These are phyloP conservation scores for Sphaerosporella brunnea DNA, from an alignment of 495 filamentous ascomycete genomes.

Conservation along the genomic window DNA sequence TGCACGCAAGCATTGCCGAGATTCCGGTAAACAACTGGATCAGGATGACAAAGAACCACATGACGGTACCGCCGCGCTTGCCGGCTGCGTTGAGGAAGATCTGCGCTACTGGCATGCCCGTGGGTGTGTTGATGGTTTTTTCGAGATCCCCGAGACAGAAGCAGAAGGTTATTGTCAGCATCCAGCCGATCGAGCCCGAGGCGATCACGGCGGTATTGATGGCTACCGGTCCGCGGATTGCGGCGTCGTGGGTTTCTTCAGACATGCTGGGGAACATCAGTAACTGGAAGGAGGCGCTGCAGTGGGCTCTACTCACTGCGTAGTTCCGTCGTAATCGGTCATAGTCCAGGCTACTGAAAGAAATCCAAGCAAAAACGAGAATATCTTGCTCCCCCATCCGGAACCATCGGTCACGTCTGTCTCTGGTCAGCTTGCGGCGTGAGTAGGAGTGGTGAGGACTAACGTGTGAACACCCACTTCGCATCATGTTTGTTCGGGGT, in stretches of 20 bases:
- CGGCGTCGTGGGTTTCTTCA: constrained; percentile 56
- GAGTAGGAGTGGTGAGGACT: not conserved
- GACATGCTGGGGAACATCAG: constrained; percentile 37
- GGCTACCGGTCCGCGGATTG: constrained; percentile 45
- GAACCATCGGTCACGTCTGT: constrained; percentile 35
- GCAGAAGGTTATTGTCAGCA: constrained; percentile 49
- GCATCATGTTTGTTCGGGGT: constrained; percentile 48
- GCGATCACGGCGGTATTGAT: constrained; percentile 47
- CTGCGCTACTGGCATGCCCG: constrained; percentile 50
- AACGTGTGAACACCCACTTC: constrained; percentile 43
- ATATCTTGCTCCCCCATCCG: constrained; percentile 45
- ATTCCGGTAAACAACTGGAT: constrained; percentile 58
- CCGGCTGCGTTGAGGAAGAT: constrained; percentile 56
- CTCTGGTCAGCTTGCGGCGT: too few species aligned
- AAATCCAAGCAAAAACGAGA: constrained; percentile 49
- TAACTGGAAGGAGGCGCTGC: too few species aligned
- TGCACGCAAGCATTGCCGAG: constrained; percentile 52
- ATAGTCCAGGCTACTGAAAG: constrained; percentile 59
- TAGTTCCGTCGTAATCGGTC: constrained; percentile 61
- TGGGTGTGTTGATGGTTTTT: constrained; percentile 40
- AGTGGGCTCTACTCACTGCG: constrained; percentile 36
- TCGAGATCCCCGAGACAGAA: constrained; percentile 53
- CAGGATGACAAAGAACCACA: constrained; percentile 54
- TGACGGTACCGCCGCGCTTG: constrained; percentile 39
- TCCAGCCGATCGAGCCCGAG: constrained; percentile 46